Evolutionary conservation across 2,329 filamentous ascomycete genomes (phyloP).

Genomic region (Aureobasidium sp.): DNA sequence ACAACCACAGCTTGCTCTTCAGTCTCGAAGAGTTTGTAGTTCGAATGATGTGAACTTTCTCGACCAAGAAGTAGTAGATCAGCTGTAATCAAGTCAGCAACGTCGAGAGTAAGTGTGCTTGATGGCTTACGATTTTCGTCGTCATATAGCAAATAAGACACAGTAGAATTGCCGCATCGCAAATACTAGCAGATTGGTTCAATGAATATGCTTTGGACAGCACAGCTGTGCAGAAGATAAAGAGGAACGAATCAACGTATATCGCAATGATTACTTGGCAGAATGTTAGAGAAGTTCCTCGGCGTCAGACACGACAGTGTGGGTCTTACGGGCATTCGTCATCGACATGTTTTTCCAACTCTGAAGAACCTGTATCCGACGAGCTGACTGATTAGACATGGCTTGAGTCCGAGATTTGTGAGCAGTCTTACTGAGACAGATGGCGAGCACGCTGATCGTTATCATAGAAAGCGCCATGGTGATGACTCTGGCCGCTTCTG

Average conservation of each 20-base stretch:
- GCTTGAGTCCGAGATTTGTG: neutral
- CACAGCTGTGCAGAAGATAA: constrained; percentile 52
- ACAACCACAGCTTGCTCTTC: constrained; percentile 52
- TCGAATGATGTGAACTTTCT: constrained; percentile 58
- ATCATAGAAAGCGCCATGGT: constrained; percentile 23
- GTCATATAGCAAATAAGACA: constrained; percentile 57
- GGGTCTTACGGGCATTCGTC: constrained; percentile 14
- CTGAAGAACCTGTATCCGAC: constrained; percentile 23
- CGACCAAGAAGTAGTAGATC: constrained; percentile 60
- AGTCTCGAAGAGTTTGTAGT: constrained; percentile 46
- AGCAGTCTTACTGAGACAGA: constrained; percentile 15
- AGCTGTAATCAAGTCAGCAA: constrained; percentile 25
- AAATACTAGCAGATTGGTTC: constrained; percentile 45
- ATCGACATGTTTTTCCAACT: constrained; percentile 24
- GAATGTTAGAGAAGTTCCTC: neutral
- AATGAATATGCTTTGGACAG: constrained; percentile 53
- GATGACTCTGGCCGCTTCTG: constrained; percentile 18
- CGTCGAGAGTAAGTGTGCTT: neutral
- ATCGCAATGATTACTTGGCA: constrained; percentile 51
- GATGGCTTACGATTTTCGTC: constrained; percentile 46
- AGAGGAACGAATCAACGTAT: constrained; percentile 54
- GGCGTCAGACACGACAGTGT: constrained; percentile 17
- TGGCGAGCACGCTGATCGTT: constrained; percentile 24
- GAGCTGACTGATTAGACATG: constrained; percentile 8
- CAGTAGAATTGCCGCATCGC: constrained; percentile 52